phyloP scores from a whole-genome alignment of 73 alveolate genomes.

The Strombidium stylifer region DNA sequence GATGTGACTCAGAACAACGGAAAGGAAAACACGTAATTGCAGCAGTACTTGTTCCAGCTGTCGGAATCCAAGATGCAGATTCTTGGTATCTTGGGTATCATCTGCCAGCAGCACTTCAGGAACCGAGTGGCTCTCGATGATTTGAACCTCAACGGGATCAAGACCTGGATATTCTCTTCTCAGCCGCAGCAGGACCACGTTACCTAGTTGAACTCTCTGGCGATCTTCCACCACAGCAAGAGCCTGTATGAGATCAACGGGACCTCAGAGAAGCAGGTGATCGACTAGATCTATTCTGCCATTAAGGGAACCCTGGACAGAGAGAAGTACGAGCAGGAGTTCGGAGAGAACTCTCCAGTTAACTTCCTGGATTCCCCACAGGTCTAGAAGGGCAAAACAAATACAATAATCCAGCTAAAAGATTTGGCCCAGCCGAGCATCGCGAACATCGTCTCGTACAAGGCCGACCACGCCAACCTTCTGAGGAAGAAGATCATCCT shows the following conservation, averaged over 20 bases:
- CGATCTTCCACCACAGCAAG: background rate
- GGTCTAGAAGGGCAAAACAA: no score
- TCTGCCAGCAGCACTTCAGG: constrained; percentile 25
- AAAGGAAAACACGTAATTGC: no score
- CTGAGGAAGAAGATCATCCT: constrained; percentile 3
- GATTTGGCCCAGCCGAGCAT: background rate
- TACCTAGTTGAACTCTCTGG: constrained; percentile 13
- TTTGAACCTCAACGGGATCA: constrained; percentile 35
- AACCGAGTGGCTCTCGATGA: constrained; percentile 30
- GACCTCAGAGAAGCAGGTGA: constrained; percentile 12
- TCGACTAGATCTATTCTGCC: constrained; percentile 3
- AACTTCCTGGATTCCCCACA: no score
- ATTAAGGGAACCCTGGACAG: no score
- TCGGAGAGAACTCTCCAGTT: no score
- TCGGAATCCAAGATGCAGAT: constrained; percentile 2
- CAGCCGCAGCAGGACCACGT: constrained; percentile 29
- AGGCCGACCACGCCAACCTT: background rate
- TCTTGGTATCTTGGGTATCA: constrained; percentile 38
- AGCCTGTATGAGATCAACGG: constrained; percentile 12
- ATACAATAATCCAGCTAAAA: no score
- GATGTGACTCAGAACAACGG: no score
- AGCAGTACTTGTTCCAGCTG: no score
- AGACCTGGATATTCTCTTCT: constrained; percentile 45
- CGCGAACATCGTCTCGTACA: background rate
- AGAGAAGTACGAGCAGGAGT: no score